Evolutionary conservation across 768 basidiomycete species (phyloP).

Genomic region (Pleurotus giganteus): DNA sequence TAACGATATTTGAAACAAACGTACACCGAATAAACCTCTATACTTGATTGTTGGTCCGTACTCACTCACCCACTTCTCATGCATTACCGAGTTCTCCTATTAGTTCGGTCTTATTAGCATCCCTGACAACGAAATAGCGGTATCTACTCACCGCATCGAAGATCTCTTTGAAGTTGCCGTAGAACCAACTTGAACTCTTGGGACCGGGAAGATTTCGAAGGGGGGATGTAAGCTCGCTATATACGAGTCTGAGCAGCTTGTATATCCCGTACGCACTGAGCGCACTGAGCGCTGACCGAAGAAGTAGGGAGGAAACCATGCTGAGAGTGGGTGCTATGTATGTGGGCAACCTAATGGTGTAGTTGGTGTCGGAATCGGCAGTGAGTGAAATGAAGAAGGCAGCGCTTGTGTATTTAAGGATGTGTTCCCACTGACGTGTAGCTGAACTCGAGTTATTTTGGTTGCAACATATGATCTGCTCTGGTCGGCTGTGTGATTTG

Average conservation of each 20-base stretch:
- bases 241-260: not conserved
- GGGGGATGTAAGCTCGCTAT: not conserved
- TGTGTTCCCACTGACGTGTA: no score
- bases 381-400: no score
- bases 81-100: slow-evolving; percentile 35
- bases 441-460: no score
- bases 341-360: no score
- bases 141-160: slow-evolving; percentile 33
- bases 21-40: slow-evolving; percentile 41
- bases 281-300: not conserved
- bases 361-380: no score
- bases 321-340: not conserved
- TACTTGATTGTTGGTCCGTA: slow-evolving; percentile 48
- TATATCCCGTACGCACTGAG: not conserved
- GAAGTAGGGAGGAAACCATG: not conserved
- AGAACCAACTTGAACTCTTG: slow-evolving; percentile 2
- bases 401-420: no score
- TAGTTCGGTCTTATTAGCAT: not conserved
- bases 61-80: slow-evolving; percentile 46
- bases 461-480: no score
- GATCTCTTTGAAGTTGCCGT: slow-evolving; percentile 21
- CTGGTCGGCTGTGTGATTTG: no score
- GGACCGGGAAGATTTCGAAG: not conserved
- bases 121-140: no score
- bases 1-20: slow-evolving; percentile 12